Percentiles rank a stretch among this genome's conserved stretches.
Conservation (phyloP, 108 stramenopile genomes). For the Cyclotella atomus region DNA sequence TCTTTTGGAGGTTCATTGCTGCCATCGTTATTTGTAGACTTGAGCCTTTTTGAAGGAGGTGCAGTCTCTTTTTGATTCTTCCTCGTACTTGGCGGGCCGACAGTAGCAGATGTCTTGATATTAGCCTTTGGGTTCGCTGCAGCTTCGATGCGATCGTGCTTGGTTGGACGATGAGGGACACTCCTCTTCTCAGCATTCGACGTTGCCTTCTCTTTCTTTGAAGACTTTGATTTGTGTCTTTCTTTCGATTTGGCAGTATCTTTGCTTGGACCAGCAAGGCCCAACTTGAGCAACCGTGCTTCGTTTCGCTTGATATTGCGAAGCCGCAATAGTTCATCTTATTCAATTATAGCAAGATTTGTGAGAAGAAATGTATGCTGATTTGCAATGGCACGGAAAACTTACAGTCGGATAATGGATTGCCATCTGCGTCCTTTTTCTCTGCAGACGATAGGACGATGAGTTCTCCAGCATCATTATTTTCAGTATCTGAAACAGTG, state of each 20-base stretch:
- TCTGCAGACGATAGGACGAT: neutral
- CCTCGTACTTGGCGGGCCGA: neutral
- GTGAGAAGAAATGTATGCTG: neutral
- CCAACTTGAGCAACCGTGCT: slow-evolving; percentile 36
- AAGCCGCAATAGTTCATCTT: slow-evolving; percentile 44
- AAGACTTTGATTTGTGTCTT: neutral
- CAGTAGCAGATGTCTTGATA: neutral
- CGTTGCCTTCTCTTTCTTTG: neutral
- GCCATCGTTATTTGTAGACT: neutral
- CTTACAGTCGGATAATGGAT: neutral
- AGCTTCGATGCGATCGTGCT: neutral
- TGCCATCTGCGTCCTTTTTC: slow-evolving; percentile 10
- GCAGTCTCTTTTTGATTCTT: neutral
- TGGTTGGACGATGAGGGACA: neutral
- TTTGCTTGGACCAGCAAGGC: too few species aligned
- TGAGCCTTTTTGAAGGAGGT: neutral
- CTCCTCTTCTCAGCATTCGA: neutral
- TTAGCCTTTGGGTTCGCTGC: neutral
- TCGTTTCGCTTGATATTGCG: slow-evolving; percentile 47
- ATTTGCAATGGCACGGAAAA: too few species aligned
- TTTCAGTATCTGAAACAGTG: neutral
- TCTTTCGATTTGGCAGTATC: neutral
- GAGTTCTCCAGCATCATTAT: neutral
- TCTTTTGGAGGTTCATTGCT: neutral
- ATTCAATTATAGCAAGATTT: neutral